Conservation (phyloP, 1,284 basidiomycete genomes). For the Moniliophthora roreri region DNA sequence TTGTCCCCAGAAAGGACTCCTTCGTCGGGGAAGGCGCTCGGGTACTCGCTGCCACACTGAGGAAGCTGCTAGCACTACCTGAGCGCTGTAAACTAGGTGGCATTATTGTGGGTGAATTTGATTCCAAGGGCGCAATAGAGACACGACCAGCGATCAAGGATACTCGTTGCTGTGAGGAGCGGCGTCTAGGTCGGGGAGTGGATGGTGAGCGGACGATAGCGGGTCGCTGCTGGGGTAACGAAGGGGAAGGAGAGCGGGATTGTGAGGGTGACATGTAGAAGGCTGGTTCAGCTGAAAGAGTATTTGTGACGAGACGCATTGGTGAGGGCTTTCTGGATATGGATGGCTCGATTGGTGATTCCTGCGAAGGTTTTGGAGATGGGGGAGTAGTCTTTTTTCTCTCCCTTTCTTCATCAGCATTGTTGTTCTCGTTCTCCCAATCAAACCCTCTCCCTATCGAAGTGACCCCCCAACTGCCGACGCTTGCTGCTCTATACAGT, state of each 20-base stretch:
- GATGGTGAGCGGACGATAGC: conserved; percentile 37
- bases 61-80: conserved; percentile 57
- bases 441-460: conserved; percentile 80
- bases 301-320: conserved; percentile 19
- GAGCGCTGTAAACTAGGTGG: conserved; percentile 63
- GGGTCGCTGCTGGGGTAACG: conserved; percentile 24
- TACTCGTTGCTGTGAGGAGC: conserved; percentile 80
- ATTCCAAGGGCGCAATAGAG: conserved; percentile 69
- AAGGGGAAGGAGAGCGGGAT: conserved; percentile 29
- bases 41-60: conserved; percentile 59
- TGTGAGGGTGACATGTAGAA: conserved; percentile 19
- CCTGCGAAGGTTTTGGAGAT: neutral
- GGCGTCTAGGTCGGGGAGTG: conserved; percentile 61
- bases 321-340: conserved; percentile 12
- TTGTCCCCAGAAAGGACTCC: conserved; percentile 55
- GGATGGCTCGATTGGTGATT: neutral
- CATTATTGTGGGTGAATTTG: conserved; percentile 54
- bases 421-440: conserved; percentile 53
- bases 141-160: conserved; percentile 80
- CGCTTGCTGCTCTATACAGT: conserved; percentile 62
- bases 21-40: conserved; percentile 59
- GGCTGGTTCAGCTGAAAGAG: conserved; percentile 14
- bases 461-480: conserved; percentile 80
- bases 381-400: conserved; percentile 6
- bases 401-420: conserved; percentile 10